These are phyloP conservation scores for Russula foetens DNA, from an alignment of 768 basidiomycete species.

Conservation along the genomic window DNA sequence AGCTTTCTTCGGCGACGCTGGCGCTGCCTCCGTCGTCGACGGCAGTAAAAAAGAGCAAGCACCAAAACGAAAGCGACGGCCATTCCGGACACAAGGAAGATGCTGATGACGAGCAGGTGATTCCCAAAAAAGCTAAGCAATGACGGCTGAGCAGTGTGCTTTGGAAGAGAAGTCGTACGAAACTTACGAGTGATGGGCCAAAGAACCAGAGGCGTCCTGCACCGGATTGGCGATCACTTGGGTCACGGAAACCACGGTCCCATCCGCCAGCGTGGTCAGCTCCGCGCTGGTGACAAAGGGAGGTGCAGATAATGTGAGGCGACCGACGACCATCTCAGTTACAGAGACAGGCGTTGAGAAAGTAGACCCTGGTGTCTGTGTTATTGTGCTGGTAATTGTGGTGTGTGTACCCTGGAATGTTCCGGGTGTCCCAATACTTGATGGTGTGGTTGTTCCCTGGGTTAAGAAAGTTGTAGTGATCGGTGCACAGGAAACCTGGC, in stretches of 20 bases:
- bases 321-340: slow-evolving; percentile 35
- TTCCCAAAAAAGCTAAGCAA: slow-evolving; percentile 53
- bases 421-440: not conserved
- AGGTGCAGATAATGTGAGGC: slow-evolving; percentile 35
- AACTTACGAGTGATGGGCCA: slow-evolving; percentile 10
- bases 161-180: not conserved
- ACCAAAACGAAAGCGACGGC: slow-evolving; percentile 38
- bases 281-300: slow-evolving; percentile 39
- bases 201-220: not conserved
- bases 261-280: slow-evolving; percentile 39
- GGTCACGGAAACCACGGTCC: slow-evolving; percentile 40
- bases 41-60: slow-evolving; percentile 36
- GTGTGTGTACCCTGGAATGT: slow-evolving; percentile 17
- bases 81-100: slow-evolving; percentile 64
- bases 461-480: not conserved
- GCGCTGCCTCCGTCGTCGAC: slow-evolving; percentile 33
- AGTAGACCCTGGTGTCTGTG: no score
- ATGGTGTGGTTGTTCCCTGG: not conserved
- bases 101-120: slow-evolving; percentile 60
- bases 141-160: not conserved
- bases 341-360: slow-evolving; percentile 36
- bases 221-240: slow-evolving; percentile 47
- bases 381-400: slow-evolving; percentile 35
- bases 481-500: not conserved
- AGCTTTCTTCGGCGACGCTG: not conserved